Evolutionary conservation across 306 rosid species (phyloP), one percentile per base, ranked within the genome.

Genomic region (Biancaea sappan): DNA sequence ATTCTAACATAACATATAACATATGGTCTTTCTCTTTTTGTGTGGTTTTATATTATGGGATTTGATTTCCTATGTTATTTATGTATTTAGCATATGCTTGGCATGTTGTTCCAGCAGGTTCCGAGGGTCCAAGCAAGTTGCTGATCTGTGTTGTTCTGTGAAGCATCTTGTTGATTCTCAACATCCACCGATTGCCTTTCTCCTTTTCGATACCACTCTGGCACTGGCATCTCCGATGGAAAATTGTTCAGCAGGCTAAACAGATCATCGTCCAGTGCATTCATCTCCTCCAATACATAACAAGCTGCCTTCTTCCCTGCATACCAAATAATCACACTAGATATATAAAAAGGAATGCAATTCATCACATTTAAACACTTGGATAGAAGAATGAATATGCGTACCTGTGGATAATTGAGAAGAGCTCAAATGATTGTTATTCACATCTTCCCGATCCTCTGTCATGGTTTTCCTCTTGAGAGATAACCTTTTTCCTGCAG

Each of bases 221-320:
- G 89, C 13, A 75, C 66, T 35, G 90, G 90, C 77, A 74, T 78
- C 47, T 84, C 38, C 4, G 84, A 38, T 3, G 86, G 86, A 53
- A 82, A 89, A 69, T 92, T 78, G 74, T 74, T 82, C 59, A 92
- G 88, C 68, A 94, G 52, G 87, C 92, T 87, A 67, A 81, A 47
- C 90, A 94, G 70, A 65, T 91, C 97, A 66, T 91, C 98, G 46
- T 85, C 96, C 87, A 89, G 66, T 10, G 81, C 65, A 24, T 76
- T 81, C 84, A 86, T 78, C 73, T 79, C 91, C 37, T 75, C 91
- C 63, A 84, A 2, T 16, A 80, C 84, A n/a, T 31, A 82, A 2
- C 69, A 34, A 21, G 46, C 69, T 19, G 48, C 28, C 81, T 85
- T 84, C 75, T 84, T 74, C 62, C 74, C 95, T 88, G 78, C 2